phyloP scores from a whole-genome alignment of 2,329 filamentous ascomycete genomes.

The Sphaerulina populicola region DNA sequence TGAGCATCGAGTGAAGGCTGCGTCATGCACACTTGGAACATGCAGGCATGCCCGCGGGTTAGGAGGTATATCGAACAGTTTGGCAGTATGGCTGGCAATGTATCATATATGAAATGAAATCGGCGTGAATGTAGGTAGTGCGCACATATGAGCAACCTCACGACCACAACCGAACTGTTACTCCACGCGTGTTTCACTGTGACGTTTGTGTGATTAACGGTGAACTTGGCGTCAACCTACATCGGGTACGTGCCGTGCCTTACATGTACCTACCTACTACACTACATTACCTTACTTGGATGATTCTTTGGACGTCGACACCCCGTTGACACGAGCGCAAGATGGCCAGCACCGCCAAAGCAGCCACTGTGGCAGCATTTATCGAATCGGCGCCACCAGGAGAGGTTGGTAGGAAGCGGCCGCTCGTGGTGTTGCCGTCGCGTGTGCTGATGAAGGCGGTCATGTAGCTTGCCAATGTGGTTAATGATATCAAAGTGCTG shows the following conservation, averaged over 20 bases:
- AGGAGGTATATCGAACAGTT: not conserved
- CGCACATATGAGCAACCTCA: not conserved
- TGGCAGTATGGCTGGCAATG: not conserved
- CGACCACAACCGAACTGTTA: not conserved
- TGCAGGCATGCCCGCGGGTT: not conserved
- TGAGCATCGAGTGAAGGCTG: constrained; percentile 39
- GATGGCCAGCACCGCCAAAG: constrained; percentile 27
- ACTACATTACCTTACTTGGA: no score
- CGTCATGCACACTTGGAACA: not conserved
- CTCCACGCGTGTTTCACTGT: not conserved
- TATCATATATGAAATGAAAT: not conserved
- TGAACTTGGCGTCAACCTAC: not conserved
- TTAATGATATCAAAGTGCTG: constrained; percentile 81
- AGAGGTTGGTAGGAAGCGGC: constrained; percentile 58
- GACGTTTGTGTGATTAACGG: not conserved
- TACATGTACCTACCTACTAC: no score
- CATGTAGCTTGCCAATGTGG: constrained; percentile 71
- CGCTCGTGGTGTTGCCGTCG: constrained; percentile 18
- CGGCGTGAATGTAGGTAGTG: no score
- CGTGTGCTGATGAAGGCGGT: constrained; percentile 21
- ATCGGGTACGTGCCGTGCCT: no score
- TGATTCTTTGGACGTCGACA: no score
- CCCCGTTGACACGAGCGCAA: not conserved
- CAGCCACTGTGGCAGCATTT: constrained; percentile 57
- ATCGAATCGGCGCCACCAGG: constrained; percentile 90